These are phyloP conservation scores for Amanita phalloides DNA, from an alignment of 768 basidiomycete species.

Conservation along the genomic window DNA sequence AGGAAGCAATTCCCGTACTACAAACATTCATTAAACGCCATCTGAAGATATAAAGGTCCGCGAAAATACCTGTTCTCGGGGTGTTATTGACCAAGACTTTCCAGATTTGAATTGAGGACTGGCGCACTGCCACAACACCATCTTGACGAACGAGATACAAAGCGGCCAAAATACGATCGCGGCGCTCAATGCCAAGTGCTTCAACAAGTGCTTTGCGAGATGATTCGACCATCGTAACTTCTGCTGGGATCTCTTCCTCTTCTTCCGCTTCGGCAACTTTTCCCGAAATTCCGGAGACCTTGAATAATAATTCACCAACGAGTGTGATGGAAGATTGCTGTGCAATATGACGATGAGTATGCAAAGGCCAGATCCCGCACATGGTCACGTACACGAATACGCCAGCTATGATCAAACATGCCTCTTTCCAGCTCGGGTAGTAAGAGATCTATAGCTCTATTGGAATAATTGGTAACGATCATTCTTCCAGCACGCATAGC, in stretches of 20 bases:
- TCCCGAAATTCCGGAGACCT: conserved; percentile 89
- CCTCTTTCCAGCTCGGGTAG: conserved; percentile 90
- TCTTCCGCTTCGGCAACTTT: conserved; percentile 75
- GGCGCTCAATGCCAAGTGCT: conserved; percentile 76
- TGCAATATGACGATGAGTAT: neutral
- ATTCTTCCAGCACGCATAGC: conserved; percentile 99
- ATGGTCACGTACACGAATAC: conserved; percentile 67
- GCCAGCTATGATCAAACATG: conserved; percentile 93
- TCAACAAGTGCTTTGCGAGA: conserved; percentile 83
- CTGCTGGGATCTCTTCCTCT: conserved; percentile 61
- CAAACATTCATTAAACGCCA: conserved; percentile 1
- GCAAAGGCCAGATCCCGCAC: no score
- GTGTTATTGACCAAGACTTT: conserved; percentile 96
- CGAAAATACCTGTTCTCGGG: conserved; percentile 63
- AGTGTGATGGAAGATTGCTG: conserved; percentile 94
- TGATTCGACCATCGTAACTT: conserved; percentile 57
- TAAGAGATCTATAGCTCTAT: conserved; percentile 83
- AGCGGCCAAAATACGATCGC: conserved; percentile 85
- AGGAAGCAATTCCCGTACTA: conserved; percentile 84
- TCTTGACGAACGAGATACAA: conserved; percentile 93
- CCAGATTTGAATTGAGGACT: conserved; percentile 93
- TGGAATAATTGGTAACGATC: conserved; percentile 93
- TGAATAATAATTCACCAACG: conserved; percentile 93
- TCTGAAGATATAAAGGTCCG: neutral
- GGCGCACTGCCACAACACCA: conserved; percentile 78